phyloP scores from a whole-genome alignment of 805 yeast genomes.

The Wickerhamiella parazyma region DNA sequence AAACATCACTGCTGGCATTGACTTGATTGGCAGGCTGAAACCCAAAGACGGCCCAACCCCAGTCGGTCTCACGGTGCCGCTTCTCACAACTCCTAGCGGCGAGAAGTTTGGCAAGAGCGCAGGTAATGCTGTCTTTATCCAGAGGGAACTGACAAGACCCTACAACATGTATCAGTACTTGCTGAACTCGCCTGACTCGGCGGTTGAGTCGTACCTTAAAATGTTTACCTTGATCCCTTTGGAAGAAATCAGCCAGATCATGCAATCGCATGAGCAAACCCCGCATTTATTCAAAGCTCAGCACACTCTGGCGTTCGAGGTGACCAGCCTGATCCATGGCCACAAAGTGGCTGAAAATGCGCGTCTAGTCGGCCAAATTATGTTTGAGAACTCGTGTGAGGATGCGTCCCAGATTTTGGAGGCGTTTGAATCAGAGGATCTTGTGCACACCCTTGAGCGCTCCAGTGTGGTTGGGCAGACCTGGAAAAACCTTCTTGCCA shows the following conservation, averaged over 20 bases:
- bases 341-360: slow-evolving; percentile 58
- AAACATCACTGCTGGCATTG: slow-evolving; percentile 90
- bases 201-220: slow-evolving; percentile 52
- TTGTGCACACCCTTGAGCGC: slow-evolving; percentile 31
- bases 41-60: slow-evolving; percentile 22
- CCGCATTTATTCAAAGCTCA: slow-evolving; percentile 67
- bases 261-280: slow-evolving; percentile 38
- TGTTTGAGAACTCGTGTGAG: slow-evolving; percentile 45
- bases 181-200: slow-evolving; percentile 51
- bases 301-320: slow-evolving; percentile 62
- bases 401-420: slow-evolving; percentile 33
- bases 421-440: slow-evolving; percentile 47
- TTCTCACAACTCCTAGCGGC: slow-evolving; percentile 76
- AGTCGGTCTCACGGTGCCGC: slow-evolving; percentile 79
- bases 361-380: slow-evolving; percentile 47
- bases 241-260: slow-evolving; percentile 39
- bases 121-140: slow-evolving; percentile 89
- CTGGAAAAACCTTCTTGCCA: slow-evolving; percentile 41
- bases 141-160: slow-evolving; percentile 57
- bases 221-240: slow-evolving; percentile 70
- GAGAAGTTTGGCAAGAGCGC: slow-evolving; percentile 95
- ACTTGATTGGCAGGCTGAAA: slow-evolving; percentile 50
- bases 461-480: slow-evolving; percentile 29
- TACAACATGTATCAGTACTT: slow-evolving; percentile 78
- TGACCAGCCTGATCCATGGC: slow-evolving; percentile 81